Evolutionary conservation across 169 alveolate genomes (phyloP), one percentile per base, ranked within the genome.

Genomic region (Cryptosporidium viatorum): DNA sequence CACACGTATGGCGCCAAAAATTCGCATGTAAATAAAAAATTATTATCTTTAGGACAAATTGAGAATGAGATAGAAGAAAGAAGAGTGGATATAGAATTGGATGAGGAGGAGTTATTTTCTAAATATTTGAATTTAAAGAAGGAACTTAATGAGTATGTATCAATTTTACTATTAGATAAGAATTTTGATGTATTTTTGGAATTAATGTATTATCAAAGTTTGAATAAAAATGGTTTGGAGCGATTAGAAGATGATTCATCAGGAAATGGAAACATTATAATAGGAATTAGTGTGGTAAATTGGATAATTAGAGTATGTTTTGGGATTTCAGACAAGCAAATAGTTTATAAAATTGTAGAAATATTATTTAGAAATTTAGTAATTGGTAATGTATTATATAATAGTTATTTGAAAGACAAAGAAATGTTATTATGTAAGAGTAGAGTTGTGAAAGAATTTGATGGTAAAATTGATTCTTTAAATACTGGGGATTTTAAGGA

Each of bases 251-350:
- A 18, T 0, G 71, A 14, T 31, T 18, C 8, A 7, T 65, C 52
- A 31, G 29, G 10, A 10, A 48, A 48, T 14, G 21, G 55, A 48
- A 7, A 16, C 14, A 1, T 0, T 48, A 6, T n/a, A 29, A 23
- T 12, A 7, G 23, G 9, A 16, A 23, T 26, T 16, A 21, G 12
- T 16, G 33, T 37, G 23, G 43, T 65, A 4, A 65, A 35, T n/a
- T 65, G 71, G 71, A 8, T 65, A 35, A 65, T 65, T 4, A 65
- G 48, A 35, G 71, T 33, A 14, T 65, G 71, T 14, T 65, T 65
- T 65, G 71, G 71, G 7, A 16, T 65, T 33, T 33, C 52, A 8
- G 50, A 65, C 8, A 65, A n/a, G 3, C 12, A 26, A 65, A 10
- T 29, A n/a, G 29, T 37, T 33, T 65, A 21, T 9, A 31, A 35